Evolutionary conservation across 1,284 basidiomycete genomes (phyloP).

Genomic region (Chalciporus sp.): DNA sequence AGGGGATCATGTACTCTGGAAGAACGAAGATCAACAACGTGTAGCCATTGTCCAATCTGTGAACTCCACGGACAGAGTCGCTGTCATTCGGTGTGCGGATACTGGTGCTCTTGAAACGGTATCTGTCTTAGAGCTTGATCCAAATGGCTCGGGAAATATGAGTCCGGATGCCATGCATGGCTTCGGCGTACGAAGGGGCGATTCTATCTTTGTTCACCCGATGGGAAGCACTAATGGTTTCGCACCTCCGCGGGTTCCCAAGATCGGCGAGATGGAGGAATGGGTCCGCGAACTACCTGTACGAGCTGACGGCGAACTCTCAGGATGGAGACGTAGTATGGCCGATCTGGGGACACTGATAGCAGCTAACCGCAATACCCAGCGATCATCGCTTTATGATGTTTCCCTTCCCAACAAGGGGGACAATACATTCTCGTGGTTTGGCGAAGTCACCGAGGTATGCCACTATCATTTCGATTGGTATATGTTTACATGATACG

Average conservation of each 20-base stretch:
- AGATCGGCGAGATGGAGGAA: constrained; percentile 77
- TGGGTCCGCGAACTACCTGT: constrained; percentile 71
- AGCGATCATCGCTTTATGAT: constrained; percentile 42
- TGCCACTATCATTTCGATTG: not conserved
- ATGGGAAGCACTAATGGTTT: constrained; percentile 71
- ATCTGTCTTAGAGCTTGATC: constrained; percentile 87
- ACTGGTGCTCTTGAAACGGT: constrained; percentile 64
- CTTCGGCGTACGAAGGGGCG: constrained; percentile 78
- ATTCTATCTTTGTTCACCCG: constrained; percentile 80
- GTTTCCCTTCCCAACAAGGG: constrained; percentile 48
- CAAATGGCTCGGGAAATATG: constrained; percentile 66
- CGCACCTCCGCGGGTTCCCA: constrained; percentile 64
- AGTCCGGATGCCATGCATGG: constrained; percentile 42
- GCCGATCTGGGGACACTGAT: constrained; percentile 60
- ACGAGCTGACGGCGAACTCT: constrained; percentile 49
- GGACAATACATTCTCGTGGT: constrained; percentile 59
- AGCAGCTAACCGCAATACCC: constrained; percentile 49
- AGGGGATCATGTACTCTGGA: constrained; percentile 90
- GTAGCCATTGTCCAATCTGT: constrained; percentile 82
- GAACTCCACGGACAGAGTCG: constrained; percentile 72
- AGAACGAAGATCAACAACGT: constrained; percentile 66
- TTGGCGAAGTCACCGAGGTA: constrained; percentile 79
- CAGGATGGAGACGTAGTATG: constrained; percentile 73
- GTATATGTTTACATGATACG: constrained; percentile 4
- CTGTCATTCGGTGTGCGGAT: constrained; percentile 59